Evolutionary conservation across 352 stramenopile genomes (phyloP).

Genomic region (Peronospora farinosa): DNA sequence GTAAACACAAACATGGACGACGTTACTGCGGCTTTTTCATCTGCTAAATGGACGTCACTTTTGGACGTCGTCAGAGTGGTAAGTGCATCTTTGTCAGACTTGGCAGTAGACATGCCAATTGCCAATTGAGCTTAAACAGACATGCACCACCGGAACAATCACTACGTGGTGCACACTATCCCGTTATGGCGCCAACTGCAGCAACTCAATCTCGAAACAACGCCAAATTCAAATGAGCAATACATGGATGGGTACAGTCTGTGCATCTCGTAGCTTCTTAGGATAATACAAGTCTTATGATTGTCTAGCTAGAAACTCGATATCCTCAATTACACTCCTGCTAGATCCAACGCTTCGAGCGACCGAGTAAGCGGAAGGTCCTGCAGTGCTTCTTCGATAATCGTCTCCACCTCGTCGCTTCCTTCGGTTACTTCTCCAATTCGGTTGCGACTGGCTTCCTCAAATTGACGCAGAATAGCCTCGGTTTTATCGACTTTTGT

Average conservation of each 20-base stretch:
- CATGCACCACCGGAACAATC: background rate
- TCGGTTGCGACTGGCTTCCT: constrained; percentile 67
- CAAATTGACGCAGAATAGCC: constrained; percentile 73
- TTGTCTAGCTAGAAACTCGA: background rate
- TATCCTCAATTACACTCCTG: constrained; percentile 38
- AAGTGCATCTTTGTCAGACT: constrained; percentile 1
- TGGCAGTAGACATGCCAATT: constrained; percentile 21
- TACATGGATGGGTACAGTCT: background rate
- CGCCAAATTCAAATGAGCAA: constrained; percentile 10
- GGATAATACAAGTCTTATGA: constrained; percentile 5
- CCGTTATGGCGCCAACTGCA: constrained; percentile 7
- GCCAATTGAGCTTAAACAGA: constrained; percentile 14
- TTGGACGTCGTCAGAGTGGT: background rate
- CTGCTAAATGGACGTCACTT: background rate
- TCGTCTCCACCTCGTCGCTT: constrained; percentile 49
- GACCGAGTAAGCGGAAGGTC: constrained; percentile 67
- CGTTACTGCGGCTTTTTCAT: constrained; percentile 9
- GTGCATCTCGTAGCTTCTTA: background rate
- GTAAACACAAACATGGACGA: constrained; percentile 79
- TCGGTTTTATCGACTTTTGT: constrained; percentile 78
- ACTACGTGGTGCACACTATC: constrained; percentile 1
- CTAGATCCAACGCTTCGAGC: constrained; percentile 72
- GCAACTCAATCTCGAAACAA: constrained; percentile 12
- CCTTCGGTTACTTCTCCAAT: constrained; percentile 44
- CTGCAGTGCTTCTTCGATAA: constrained; percentile 56